A percentile compares a stretch with the other conserved stretches of the same genome.
Conservation (phyloP, 2,329 filamentous ascomycete species). For the Ramularia endophylla region DNA sequence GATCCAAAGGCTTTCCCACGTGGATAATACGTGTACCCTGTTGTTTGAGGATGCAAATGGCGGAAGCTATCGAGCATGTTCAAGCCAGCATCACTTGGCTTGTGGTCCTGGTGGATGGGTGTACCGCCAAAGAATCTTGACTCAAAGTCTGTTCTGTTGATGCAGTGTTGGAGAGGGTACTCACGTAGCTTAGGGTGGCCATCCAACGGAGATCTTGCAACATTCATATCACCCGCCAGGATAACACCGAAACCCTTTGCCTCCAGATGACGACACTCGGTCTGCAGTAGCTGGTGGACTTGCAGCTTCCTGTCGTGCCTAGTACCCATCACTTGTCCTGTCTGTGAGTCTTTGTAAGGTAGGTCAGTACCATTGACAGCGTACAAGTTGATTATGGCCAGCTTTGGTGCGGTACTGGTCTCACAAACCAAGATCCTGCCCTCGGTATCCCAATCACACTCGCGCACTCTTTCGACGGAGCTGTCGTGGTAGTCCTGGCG, state of each 20-base stretch:
- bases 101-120: constrained; percentile 3
- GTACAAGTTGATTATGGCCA: constrained; percentile 50
- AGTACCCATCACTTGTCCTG: constrained; percentile 39
- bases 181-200: constrained; percentile 45
- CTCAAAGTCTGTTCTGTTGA: constrained; percentile 48
- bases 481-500: constrained; percentile 37
- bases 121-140: constrained; percentile 38
- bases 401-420: constrained; percentile 25
- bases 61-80: constrained; percentile 45
- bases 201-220: constrained; percentile 41
- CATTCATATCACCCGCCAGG: constrained; percentile 49
- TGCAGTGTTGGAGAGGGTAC: constrained; percentile 42
- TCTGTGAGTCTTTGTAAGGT: constrained; percentile 41
- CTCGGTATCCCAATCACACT: constrained; percentile 48
- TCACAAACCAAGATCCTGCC: constrained; percentile 47
- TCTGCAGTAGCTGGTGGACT: constrained; percentile 43
- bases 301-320: constrained; percentile 48
- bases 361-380: constrained; percentile 46
- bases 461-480: constrained; percentile 30
- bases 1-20: constrained; percentile 40
- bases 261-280: constrained; percentile 41
- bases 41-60: constrained; percentile 36
- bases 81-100: constrained; percentile 20
- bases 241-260: constrained; percentile 39
- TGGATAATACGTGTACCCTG: constrained; percentile 47